Base-by-base conservation (phyloP, 208 protist genomes). In the Trypanosoma mega region DNA sequence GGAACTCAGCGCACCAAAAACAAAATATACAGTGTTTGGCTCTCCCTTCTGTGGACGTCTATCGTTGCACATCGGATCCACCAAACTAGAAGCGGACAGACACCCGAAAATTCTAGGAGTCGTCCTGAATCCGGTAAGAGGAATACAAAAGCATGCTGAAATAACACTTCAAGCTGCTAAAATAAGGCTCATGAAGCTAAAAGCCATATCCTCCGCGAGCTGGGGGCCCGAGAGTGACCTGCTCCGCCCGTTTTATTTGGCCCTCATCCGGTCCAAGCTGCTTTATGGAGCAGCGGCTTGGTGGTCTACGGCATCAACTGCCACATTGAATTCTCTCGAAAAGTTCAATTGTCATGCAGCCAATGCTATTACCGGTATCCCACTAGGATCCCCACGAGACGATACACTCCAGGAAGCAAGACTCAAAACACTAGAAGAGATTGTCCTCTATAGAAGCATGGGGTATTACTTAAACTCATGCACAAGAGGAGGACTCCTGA, bases 1-100 rank as follows among this genome's bases (percentile, higher is more conserved):
- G 56, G 45, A 53, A 16, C 1, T 52, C 0, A 43, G 5, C 12
- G 44, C 30, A 6, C 20, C 0, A 3, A 51, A 44, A 39, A 30
- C 56, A 5, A 21, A 52, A 26, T 63, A 52, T 33, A 63, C 56
- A n/a, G n/a, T n/a, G n/a, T n/a, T n/a, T n/a, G n/a, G n/a, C n/a
- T n/a, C n/a, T n/a, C n/a, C n/a, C n/a, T n/a, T n/a, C n/a, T n/a
- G n/a, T n/a, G n/a, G n/a, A n/a, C n/a, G n/a, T n/a, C n/a, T n/a
- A n/a, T n/a, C n/a, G n/a, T n/a, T n/a, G n/a, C n/a, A n/a, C n/a
- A n/a, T n/a, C n/a, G n/a, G n/a, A 23, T 20, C 4, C 1, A 37
- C 9, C 4, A 49, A 6, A 20, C 18, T 16, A 24, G 62, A 62
- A 23, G 43, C 49, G 41, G 29, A 39, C 1, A 0, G 39, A 3